These are phyloP conservation scores for Crithidia fasciculata DNA, from an alignment of 208 protist genomes.

Conservation along the genomic window DNA sequence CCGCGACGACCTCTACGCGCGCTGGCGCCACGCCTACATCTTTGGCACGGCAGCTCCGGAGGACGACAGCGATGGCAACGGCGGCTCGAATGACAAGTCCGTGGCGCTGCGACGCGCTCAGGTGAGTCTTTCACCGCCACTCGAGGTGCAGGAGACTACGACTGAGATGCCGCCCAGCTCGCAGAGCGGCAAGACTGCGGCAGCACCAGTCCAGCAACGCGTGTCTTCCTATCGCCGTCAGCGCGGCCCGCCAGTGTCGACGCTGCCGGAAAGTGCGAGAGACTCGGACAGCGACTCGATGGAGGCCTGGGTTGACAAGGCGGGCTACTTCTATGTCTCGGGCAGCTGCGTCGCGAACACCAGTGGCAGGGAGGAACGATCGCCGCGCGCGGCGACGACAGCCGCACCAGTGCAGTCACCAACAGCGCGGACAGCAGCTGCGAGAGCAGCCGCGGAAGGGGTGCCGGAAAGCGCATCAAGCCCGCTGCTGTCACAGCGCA, in stretches of 20 bases:
- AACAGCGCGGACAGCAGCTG: too few species aligned
- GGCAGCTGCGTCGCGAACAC: neutral
- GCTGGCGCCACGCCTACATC: slow-evolving; percentile 18
- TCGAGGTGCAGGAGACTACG: too few species aligned
- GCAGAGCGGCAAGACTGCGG: too few species aligned
- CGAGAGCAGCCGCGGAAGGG: too few species aligned
- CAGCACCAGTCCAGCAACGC: too few species aligned
- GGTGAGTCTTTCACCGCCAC: too few species aligned
- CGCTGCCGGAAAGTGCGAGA: neutral
- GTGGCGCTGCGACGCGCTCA: too few species aligned
- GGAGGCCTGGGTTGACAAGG: slow-evolving; percentile 2
- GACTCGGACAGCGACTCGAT: neutral
- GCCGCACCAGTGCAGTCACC: neutral
- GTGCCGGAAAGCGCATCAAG: too few species aligned
- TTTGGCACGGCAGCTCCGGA: slow-evolving; percentile 7
- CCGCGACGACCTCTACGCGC: slow-evolving; percentile 4
- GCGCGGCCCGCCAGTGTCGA: neutral
- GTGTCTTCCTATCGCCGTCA: too few species aligned
- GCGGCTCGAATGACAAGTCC: neutral
- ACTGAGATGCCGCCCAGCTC: too few species aligned
- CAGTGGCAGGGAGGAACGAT: neutral
- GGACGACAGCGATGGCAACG: slow-evolving; percentile 7
- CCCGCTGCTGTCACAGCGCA: too few species aligned
- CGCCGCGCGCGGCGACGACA: neutral
- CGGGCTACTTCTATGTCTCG: slow-evolving; percentile 9